A percentile compares a stretch with the other conserved stretches of the same genome.
Conservation (phyloP, 2,329 filamentous ascomycete species). For the Botrytis byssoidea region DNA sequence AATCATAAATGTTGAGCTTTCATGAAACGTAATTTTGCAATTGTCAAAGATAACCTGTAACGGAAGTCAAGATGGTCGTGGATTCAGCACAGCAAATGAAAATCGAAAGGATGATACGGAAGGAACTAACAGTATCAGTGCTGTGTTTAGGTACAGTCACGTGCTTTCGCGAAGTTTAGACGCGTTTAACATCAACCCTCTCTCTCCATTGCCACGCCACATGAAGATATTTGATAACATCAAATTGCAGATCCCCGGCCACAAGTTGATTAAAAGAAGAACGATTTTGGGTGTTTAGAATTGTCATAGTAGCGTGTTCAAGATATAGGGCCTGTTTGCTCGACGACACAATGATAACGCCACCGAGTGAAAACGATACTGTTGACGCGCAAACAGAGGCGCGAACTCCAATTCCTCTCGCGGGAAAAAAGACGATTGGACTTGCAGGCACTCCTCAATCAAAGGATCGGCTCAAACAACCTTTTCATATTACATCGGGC, state of each 20-base stretch:
- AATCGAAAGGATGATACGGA: not conserved
- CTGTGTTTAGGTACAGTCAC: not conserved
- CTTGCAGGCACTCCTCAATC: slow-evolving; percentile 54
- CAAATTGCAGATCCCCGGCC: not conserved
- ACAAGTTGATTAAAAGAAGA: not conserved
- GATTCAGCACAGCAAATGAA: not conserved
- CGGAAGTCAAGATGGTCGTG: not conserved
- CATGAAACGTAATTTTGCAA: no score
- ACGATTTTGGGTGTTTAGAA: not conserved
- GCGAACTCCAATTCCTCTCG: slow-evolving; percentile 10
- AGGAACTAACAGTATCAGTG: not conserved
- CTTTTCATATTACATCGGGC: slow-evolving; percentile 62
- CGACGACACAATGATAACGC: slow-evolving; percentile 33
- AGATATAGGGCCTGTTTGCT: not conserved
- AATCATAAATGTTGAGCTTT: not conserved
- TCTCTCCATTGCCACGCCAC: slow-evolving; percentile 3
- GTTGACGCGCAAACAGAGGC: slow-evolving; percentile 9
- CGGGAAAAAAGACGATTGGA: slow-evolving; percentile 24
- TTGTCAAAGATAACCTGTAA: not conserved
- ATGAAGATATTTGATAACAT: not conserved
- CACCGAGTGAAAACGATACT: slow-evolving; percentile 28
- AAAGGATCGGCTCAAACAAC: slow-evolving; percentile 69
- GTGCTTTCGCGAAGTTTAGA: not conserved
- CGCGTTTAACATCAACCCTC: not conserved
- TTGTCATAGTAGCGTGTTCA: not conserved